Base-by-base conservation (phyloP, 108 stramenopile species). In the Aurantiochytrium sp. region DNA sequence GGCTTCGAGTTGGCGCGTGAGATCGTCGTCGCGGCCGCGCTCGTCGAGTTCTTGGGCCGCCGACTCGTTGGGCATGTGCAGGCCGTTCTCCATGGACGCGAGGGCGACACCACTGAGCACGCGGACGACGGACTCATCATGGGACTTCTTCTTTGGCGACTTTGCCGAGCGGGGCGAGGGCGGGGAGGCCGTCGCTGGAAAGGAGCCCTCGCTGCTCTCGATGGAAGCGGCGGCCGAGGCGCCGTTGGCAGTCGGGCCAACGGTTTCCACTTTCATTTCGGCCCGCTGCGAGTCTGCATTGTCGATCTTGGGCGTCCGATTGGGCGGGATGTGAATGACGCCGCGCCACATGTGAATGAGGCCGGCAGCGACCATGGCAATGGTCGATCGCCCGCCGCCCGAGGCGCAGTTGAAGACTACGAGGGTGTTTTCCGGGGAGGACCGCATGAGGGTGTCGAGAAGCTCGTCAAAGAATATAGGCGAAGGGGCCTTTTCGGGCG, bases 271-370 rank as follows among this genome's bases (percentile, higher is more conserved):
- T 15, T 27, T 34, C 27, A 65, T 30, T n/a, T n/a, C n/a, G n/a
- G n/a, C n/a, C n/a, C n/a, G n/a, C n/a, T n/a, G n/a, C n/a, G n/a
- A n/a, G n/a, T n/a, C n/a, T n/a, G n/a, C n/a, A n/a, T n/a, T n/a
- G n/a, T n/a, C n/a, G n/a, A n/a, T n/a, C 24, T 65, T 65, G 15
- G 59, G 59, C 1, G 59, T 65, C 34, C 27, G 59, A 8, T 65
- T 65, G 15, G 59, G 10, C 2, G 73, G 73, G 45, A 81, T 42
- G 12, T 24, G 42, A 1, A 81, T 81, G 42, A 81, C 42, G 0
- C 73, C 73, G n/a, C 73, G 73, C 73, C 73, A 81, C 73, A 81
- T 81, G 42, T 81, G 73, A 48, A 81, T 48, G 73, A 81, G 73
- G 42, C 73, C 73, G 8, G 42, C n/a, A 12, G 73, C 73, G 32